phyloP scores from a whole-genome alignment of 2,329 filamentous ascomycete species.

The Aureobasidium sp. region DNA sequence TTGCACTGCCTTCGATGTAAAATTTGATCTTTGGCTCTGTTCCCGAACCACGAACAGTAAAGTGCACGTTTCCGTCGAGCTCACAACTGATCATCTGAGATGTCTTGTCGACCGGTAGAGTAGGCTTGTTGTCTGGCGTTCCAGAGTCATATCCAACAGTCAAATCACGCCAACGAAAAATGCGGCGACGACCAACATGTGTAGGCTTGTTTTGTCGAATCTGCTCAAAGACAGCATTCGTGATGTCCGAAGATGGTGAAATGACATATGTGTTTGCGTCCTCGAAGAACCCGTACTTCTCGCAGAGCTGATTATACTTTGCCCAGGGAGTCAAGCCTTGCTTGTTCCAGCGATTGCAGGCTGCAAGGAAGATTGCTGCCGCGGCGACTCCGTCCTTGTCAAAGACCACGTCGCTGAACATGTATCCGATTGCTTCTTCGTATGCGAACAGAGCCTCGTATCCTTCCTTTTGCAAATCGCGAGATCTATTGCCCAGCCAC shows the following conservation, averaged over 20 bases:
- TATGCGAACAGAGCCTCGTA: constrained; percentile 51
- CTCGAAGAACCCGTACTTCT: constrained; percentile 54
- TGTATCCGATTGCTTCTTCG: constrained; percentile 61
- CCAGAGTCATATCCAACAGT: constrained; percentile 55
- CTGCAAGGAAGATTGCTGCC: constrained; percentile 52
- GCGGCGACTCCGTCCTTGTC: constrained; percentile 61
- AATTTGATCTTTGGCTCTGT: constrained; percentile 63
- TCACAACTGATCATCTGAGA: constrained; percentile 61
- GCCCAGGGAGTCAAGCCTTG: constrained; percentile 50
- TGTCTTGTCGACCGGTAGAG: constrained; percentile 48
- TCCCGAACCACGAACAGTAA: constrained; percentile 55
- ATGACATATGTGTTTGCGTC: constrained; percentile 59
- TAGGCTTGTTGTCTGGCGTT: constrained; percentile 45
- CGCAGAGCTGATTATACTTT: constrained; percentile 52
- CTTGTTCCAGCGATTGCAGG: constrained; percentile 44
- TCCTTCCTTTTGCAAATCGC: constrained; percentile 43
- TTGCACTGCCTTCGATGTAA: constrained; percentile 45
- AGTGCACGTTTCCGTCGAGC: constrained; percentile 48
- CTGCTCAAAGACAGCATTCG: constrained; percentile 47
- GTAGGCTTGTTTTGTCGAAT: constrained; percentile 36
- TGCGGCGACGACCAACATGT: constrained; percentile 40
- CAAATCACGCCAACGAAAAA: constrained; percentile 55
- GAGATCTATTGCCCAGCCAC: constrained; percentile 58
- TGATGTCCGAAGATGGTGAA: constrained; percentile 48
- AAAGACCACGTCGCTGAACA: constrained; percentile 55